phyloP scores from a whole-genome alignment of 176 grass and related monocot genomes.

The Carex myosuroides region DNA sequence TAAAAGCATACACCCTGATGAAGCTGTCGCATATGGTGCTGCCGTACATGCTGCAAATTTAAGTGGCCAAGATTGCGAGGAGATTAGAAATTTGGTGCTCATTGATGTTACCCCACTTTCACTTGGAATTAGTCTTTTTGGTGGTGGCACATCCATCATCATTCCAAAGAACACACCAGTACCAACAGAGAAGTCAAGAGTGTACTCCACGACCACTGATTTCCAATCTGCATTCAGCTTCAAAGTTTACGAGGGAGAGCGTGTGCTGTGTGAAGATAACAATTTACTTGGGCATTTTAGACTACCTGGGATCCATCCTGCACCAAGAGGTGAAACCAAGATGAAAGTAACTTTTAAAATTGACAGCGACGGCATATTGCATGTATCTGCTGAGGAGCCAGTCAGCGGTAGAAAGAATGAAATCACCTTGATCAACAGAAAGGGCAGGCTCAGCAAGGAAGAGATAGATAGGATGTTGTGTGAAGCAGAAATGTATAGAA shows the following conservation, averaged over 20 bases:
- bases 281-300: slow-evolving; percentile 4
- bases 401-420: slow-evolving; percentile 30
- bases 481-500: slow-evolving; percentile 69
- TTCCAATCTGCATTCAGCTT: slow-evolving; percentile 1
- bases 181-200: slow-evolving; percentile 17
- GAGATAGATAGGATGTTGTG: slow-evolving; percentile 88
- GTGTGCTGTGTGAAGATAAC: slow-evolving; percentile 16
- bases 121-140: neutral
- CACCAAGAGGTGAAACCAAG: neutral
- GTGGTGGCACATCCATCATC: neutral
- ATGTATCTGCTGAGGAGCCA: slow-evolving; percentile 27
- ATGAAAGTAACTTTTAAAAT: slow-evolving; percentile 19
- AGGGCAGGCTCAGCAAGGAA: slow-evolving; percentile 66
- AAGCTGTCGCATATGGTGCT: slow-evolving; percentile 31
- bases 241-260: slow-evolving; percentile 32
- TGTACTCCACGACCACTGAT: neutral
- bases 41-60: slow-evolving; percentile 31
- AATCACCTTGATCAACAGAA: slow-evolving; percentile 74
- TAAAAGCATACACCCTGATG: slow-evolving; percentile 34
- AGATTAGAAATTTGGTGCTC: slow-evolving; percentile 15
- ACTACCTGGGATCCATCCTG: neutral
- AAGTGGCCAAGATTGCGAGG: slow-evolving; percentile 24
- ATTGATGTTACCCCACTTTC: slow-evolving; percentile 19
- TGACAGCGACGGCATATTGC: slow-evolving; percentile 16
- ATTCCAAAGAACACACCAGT: slow-evolving; percentile 33